Percentiles rank a stretch among this genome's conserved stretches.
Evolutionary conservation across 306 rosid species (phyloP).

Genomic region (Fragaria vesca): DNA sequence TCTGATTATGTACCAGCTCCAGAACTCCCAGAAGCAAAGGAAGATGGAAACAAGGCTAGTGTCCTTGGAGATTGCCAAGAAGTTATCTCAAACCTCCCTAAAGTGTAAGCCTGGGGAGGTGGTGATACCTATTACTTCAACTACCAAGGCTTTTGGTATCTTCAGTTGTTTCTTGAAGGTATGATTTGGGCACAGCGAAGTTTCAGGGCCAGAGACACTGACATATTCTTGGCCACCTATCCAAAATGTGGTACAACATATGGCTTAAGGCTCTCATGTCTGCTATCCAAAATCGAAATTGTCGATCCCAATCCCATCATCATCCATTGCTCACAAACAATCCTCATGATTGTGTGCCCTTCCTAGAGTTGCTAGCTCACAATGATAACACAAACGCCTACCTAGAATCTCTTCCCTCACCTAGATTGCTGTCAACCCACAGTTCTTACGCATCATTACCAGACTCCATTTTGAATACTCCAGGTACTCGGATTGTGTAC

Average conservation of each 20-base stretch:
- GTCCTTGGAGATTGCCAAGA: background rate
- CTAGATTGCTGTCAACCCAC: conserved; percentile 29
- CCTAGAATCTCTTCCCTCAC: conserved; percentile 3
- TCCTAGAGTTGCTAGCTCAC: background rate
- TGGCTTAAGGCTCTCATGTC: conserved; percentile 34
- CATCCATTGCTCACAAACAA: conserved; percentile 21
- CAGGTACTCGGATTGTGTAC: conserved; percentile 27
- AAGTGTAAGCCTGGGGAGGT: background rate
- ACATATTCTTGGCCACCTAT: conserved; percentile 16
- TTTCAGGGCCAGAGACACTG: conserved; percentile 17
- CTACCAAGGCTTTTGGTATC: conserved; percentile 32
- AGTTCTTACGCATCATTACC: conserved; percentile 22
- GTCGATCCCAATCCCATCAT: background rate
- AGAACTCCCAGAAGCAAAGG: no score
- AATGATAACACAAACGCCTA: background rate
- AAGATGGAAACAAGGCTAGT: no score
- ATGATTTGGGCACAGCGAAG: conserved; percentile 9
- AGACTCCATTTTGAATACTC: background rate
- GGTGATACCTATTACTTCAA: background rate
- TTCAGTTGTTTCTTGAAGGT: background rate
- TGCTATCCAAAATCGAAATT: conserved; percentile 15
- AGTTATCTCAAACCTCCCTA: conserved; percentile 12
- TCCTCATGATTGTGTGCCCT: conserved; percentile 26
- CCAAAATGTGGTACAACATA: conserved; percentile 36
- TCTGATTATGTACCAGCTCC: no score